Base-by-base conservation (phyloP, 192 early-diverging fungal genomes). In the Cladochytrium replicatum region DNA sequence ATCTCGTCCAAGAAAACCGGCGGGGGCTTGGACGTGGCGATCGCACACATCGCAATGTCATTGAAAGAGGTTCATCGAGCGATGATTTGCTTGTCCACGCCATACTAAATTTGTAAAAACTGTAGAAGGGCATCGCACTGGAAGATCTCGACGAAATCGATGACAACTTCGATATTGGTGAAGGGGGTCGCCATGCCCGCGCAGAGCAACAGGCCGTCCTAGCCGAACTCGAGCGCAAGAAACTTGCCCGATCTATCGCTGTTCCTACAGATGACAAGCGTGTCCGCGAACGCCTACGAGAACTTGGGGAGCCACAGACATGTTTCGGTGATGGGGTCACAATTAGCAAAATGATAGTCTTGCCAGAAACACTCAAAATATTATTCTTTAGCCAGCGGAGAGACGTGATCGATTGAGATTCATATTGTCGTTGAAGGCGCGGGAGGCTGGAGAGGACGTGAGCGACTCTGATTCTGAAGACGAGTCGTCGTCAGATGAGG, bases 261-360 rank as follows among this genome's bases (percentile, higher is more conserved):
- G 88, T 96, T 0, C 94, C 94, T 2, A 98, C 94, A 5, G 84
- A 90, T 31, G 94, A 98, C 63, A 55, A 58, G 9, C 67, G 77
- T 32, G 92, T 98, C 13, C 61, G 86, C 13, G 67, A 66, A 32
- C 64, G 72, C 39, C 69, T 98, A 30, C 68, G 89, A 37, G 82
- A 89, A 37, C 60, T 82, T 28, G 79, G 75, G 1, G 84, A 93
- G 41, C 94, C 94, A 1, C 81, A 89, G 54, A 93, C 89, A 42
- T 62, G 93, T 0, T 98, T 98, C 63, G 94, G 81, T 29, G 94
- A 98, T 77, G 94, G 87, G 38, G 86, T 86, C 80, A 56, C 30
- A 29, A 1, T 5, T 26, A 56, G 2, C 17, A 69, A 22, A 8
- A 21, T n/a, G n/a, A n/a, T n/a, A n/a, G n/a, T n/a, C 26, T 23